phyloP scores from a whole-genome alignment of 225 moss, liverwort and hornwort species.

The Thuidium tamariscinum region DNA sequence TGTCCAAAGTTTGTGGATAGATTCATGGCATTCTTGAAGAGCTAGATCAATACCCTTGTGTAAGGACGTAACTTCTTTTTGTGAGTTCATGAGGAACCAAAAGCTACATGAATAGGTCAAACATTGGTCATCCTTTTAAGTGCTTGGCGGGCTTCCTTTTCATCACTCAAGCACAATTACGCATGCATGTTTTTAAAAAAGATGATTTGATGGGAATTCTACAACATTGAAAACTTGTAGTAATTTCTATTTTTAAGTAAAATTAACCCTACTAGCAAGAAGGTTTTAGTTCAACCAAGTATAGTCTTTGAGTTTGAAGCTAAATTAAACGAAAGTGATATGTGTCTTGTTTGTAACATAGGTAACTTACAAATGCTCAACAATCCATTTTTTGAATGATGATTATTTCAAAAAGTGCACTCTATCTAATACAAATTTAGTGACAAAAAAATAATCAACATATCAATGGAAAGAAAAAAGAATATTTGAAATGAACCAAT shows the following conservation, averaged over 20 bases:
- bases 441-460: background rate
- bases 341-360: background rate
- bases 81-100: background rate
- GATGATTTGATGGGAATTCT: background rate
- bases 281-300: background rate
- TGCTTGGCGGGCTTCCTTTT: background rate
- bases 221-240: fast-evolving
- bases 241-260: background rate
- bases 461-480: background rate
- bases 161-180: background rate
- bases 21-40: background rate
- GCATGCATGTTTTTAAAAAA: background rate
- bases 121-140: background rate
- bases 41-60: background rate
- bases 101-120: background rate
- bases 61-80: background rate
- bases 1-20: background rate
- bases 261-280: background rate
- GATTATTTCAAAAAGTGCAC: background rate
- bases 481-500: background rate
- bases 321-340: background rate
- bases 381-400: fast-evolving
- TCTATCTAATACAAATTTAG: background rate
- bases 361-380: fast-evolving
- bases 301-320: background rate